Percentiles rank a stretch among this genome's conserved stretches.
Evolutionary conservation across 2,329 filamentous ascomycete genomes (phyloP).

Genomic region (Coniochaeta hoffmannii): DNA sequence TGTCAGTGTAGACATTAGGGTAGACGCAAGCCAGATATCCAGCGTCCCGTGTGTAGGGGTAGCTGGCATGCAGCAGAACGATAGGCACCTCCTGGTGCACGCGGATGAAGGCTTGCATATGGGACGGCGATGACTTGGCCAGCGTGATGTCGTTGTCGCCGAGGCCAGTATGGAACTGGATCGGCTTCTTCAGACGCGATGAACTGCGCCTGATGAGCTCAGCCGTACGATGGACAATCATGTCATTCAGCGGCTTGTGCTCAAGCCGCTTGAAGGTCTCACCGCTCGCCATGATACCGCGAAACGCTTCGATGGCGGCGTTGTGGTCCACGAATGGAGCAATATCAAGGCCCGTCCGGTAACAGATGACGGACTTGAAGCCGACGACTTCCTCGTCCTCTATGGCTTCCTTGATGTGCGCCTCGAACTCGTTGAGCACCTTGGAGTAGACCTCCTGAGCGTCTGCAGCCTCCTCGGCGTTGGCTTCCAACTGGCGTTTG

Average conservation of each 20-base stretch:
- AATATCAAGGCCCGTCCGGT: slow-evolving; percentile 65
- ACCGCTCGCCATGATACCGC: slow-evolving; percentile 24
- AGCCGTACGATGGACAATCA: slow-evolving; percentile 58
- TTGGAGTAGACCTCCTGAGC: slow-evolving; percentile 29
- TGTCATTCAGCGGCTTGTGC: slow-evolving; percentile 59
- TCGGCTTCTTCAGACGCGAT: slow-evolving; percentile 52
- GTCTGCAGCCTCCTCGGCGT: slow-evolving; percentile 26
- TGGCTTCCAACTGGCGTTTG: slow-evolving; percentile 29
- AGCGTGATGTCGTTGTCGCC: slow-evolving; percentile 74
- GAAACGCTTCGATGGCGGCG: slow-evolving; percentile 30
- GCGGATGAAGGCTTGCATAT: slow-evolving; percentile 66
- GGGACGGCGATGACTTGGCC: slow-evolving; percentile 62
- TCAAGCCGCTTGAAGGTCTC: slow-evolving; percentile 46
- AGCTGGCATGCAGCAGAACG: slow-evolving; percentile 72
- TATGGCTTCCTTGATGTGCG: slow-evolving; percentile 48
- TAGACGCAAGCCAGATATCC: slow-evolving; percentile 74
- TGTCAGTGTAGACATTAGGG: slow-evolving; percentile 72
- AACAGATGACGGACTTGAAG: slow-evolving; percentile 81
- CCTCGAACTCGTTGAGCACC: slow-evolving; percentile 43
- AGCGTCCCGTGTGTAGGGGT: slow-evolving; percentile 72
- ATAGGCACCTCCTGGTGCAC: slow-evolving; percentile 63
- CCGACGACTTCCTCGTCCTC: slow-evolving; percentile 62
- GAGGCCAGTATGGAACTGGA: slow-evolving; percentile 79
- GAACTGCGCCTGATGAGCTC: slow-evolving; percentile 43
- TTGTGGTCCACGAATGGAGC: slow-evolving; percentile 33